Percentiles rank a stretch among this genome's conserved stretches.
phyloP scores from a whole-genome alignment of 2,329 filamentous ascomycete species.

The Aspergillus thermomutatus region DNA sequence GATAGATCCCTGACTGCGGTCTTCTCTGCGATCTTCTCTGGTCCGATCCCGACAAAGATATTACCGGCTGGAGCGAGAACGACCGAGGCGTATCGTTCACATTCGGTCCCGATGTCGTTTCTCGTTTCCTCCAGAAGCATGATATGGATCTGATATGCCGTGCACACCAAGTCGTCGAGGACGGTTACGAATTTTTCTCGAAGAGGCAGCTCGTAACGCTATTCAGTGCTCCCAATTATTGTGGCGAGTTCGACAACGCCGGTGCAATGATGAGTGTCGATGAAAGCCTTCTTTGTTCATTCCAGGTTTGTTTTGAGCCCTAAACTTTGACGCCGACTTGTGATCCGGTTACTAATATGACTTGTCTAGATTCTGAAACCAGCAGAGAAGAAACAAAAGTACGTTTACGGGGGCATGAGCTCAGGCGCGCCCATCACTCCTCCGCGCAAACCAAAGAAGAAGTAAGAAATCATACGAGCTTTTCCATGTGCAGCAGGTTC shows the following conservation, averaged over 20 bases:
- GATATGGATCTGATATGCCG: constrained; percentile 99
- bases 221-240: constrained; percentile 98
- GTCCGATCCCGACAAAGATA: constrained; percentile 99
- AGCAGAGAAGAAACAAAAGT: constrained; percentile 99
- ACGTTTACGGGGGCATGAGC: constrained; percentile 74
- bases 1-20: constrained; percentile 93
- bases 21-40: constrained; percentile 95
- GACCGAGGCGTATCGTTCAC: constrained; percentile 98
- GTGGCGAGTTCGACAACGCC: constrained; percentile 98
- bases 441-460: constrained; percentile 68
- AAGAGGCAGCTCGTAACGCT: constrained; percentile 96
- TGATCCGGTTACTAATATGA: constrained; percentile 12
- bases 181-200: constrained; percentile 99
- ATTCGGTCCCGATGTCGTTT: constrained; percentile 95
- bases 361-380: constrained; percentile 83
- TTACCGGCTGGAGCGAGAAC: constrained; percentile 98
- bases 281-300: constrained; percentile 96
- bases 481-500: constrained; percentile 79
- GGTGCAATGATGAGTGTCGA: constrained; percentile 99
- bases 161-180: constrained; percentile 97
- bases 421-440: constrained; percentile 67
- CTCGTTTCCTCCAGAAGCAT: constrained; percentile 95
- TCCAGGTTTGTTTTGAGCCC: constrained; percentile 66
- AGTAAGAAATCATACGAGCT: constrained; percentile 70
- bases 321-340: not conserved